A percentile compares a stretch with the other conserved stretches of the same genome.
phyloP scores from a whole-genome alignment of 768 basidiomycete genomes.

The Goffeauzyma gilvescens region DNA sequence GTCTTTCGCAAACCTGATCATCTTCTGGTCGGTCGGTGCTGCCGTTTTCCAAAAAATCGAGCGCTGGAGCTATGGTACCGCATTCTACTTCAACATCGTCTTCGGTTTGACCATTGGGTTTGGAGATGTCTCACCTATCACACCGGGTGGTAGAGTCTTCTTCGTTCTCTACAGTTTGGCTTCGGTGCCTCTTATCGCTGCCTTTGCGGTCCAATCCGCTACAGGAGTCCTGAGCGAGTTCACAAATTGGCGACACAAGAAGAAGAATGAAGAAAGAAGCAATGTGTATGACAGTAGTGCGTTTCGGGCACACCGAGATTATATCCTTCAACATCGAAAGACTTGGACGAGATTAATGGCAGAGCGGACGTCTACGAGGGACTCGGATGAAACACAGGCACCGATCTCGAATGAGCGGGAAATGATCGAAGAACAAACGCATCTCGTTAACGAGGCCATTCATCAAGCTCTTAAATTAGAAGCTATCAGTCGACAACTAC shows the following conservation, averaged over 20 bases:
- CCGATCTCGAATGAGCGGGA: background rate
- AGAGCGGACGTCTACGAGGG: background rate
- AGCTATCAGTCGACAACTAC: slow-evolving; percentile 22
- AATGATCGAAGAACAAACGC: background rate
- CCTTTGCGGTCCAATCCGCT: slow-evolving; percentile 23
- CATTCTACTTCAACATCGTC: slow-evolving; percentile 26
- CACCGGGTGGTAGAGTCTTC: slow-evolving; percentile 24
- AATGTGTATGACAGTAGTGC: no score
- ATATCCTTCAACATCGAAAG: slow-evolving; percentile 17
- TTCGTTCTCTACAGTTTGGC: slow-evolving; percentile 29
- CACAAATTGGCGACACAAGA: slow-evolving; percentile 10
- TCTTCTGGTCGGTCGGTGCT: slow-evolving; percentile 31
- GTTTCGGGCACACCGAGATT: slow-evolving; percentile 21
- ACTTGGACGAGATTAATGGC: no score
- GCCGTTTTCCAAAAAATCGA: slow-evolving; percentile 29
- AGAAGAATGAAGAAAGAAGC: slow-evolving; percentile 10
- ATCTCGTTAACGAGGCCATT: slow-evolving; percentile 2
- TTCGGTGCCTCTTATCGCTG: slow-evolving; percentile 32
- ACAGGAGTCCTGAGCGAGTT: slow-evolving; percentile 20
- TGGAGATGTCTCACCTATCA: slow-evolving; percentile 24
- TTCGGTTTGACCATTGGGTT: slow-evolving; percentile 24
- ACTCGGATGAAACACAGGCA: background rate
- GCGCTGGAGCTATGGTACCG: slow-evolving; percentile 28
- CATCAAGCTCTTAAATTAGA: slow-evolving; percentile 20
- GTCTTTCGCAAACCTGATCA: slow-evolving; percentile 19